Percentiles rank a stretch among this genome's conserved stretches.
phyloP scores from a whole-genome alignment of 202 grass and related monocot genomes.

The Bolboschoenoplectus hybrid region DNA sequence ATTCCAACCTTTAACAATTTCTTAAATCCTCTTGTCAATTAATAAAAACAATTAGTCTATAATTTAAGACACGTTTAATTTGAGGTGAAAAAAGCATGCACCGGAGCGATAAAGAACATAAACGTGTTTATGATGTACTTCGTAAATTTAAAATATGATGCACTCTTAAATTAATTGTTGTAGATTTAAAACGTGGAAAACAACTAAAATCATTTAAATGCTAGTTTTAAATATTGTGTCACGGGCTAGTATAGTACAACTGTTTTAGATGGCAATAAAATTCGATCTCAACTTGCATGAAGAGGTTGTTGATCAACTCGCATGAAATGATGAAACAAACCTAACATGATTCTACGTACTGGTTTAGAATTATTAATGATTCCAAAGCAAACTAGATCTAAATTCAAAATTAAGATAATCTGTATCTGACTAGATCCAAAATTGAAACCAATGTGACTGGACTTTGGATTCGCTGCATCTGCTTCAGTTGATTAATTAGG shows the following conservation, averaged over 20 bases:
- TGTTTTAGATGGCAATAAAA: neutral
- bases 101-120: neutral
- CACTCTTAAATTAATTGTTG: neutral
- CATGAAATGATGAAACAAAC: no score
- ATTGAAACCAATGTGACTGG: no score
- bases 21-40: neutral
- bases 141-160: neutral
- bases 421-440: no score
- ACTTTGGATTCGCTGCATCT: no score
- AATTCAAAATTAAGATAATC: no score
- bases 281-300: no score
- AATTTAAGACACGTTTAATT: slow-evolving; percentile 5
- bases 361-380: no score
- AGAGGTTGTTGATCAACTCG: no score
- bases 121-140: neutral
- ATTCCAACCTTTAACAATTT: slow-evolving; percentile 6
- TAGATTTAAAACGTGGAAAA: neutral
- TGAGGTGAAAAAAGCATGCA: neutral
- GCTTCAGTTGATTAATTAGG: no score
- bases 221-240: neutral
- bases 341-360: no score
- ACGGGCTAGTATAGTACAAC: neutral
- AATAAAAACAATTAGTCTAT: neutral
- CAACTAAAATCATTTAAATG: neutral
- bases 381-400: no score